Percentiles rank a stretch among this genome's conserved stretches.
Conservation (phyloP, 805 yeast species). For the Myxozyma monticola region DNA sequence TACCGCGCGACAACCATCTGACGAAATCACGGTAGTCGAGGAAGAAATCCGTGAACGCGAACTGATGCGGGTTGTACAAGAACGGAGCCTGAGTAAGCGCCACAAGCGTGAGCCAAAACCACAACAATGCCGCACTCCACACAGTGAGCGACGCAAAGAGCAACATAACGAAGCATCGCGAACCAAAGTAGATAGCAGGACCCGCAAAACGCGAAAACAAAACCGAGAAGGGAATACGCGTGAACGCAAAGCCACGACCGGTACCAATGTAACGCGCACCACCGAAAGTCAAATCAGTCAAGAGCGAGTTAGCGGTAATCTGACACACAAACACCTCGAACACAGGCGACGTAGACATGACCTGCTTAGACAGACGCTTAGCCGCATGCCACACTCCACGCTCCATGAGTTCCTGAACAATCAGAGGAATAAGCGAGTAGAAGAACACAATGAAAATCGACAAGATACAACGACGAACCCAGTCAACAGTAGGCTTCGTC, state of each 20-base stretch:
- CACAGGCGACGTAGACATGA: conserved; percentile 79
- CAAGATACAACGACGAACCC: conserved; percentile 86
- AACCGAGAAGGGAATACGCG: conserved; percentile 68
- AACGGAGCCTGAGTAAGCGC: conserved; percentile 91
- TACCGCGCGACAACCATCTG: conserved; percentile 83
- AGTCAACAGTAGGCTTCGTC: conserved; percentile 77
- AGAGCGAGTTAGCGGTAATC: conserved; percentile 77
- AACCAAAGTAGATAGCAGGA: conserved; percentile 76
- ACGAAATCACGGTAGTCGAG: conserved; percentile 93
- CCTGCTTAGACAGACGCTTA: conserved; percentile 69
- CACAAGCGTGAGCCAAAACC: conserved; percentile 95
- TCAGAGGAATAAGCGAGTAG: conserved; percentile 83
- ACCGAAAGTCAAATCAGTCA: conserved; percentile 78
- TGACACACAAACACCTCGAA: conserved; percentile 96
- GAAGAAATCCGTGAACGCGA: conserved; percentile 93
- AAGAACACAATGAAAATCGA: conserved; percentile 92
- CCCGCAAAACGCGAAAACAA: conserved; percentile 76
- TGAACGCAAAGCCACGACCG: conserved; percentile 91
- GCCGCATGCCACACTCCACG: conserved; percentile 78
- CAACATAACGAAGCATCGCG: conserved; percentile 65
- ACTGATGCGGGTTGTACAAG: conserved; percentile 96
- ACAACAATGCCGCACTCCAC: conserved; percentile 92
- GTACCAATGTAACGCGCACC: conserved; percentile 91
- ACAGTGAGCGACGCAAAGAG: conserved; percentile 75
- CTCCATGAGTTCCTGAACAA: conserved; percentile 84